Conservation (phyloP, 352 stramenopile genomes). For the Globisporangium apiculatum region DNA sequence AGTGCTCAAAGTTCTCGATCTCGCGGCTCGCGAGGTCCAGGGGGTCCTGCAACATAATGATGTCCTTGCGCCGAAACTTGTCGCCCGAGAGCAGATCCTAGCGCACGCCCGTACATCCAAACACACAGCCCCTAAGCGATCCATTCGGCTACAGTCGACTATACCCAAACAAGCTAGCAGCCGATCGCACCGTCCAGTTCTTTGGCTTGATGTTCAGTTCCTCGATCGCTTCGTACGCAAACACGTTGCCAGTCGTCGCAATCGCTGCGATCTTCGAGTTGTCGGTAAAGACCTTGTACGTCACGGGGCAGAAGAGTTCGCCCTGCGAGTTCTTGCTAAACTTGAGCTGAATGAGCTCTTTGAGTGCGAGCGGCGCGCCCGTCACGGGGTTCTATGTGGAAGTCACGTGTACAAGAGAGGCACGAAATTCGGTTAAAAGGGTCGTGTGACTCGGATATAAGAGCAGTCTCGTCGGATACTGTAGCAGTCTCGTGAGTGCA, state of each 20-base stretch:
- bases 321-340: conserved; percentile 77
- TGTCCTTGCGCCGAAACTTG: conserved; percentile 90
- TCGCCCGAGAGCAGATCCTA: conserved; percentile 91
- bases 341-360: conserved; percentile 92
- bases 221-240: conserved; percentile 94
- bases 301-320: conserved; percentile 90
- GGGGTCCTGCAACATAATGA: conserved; percentile 95
- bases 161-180: too few species aligned
- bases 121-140: too few species aligned
- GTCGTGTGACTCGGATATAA: too few species aligned
- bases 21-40: conserved; percentile 88
- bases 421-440: neutral
- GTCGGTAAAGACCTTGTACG: conserved; percentile 94
- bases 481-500: too few species aligned
- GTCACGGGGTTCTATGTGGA: conserved; percentile 89
- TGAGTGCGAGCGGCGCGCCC: conserved; percentile 81
- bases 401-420: neutral
- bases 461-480: too few species aligned
- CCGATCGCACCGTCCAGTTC: conserved; percentile 81
- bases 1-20: conserved; percentile 97
- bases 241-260: conserved; percentile 92
- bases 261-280: conserved; percentile 84
- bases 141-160: too few species aligned
- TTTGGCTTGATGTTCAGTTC: conserved; percentile 99
- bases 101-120: too few species aligned